Evolutionary conservation across 2,329 filamentous ascomycete genomes (phyloP).

Genomic region (Apiospora malaysiana): DNA sequence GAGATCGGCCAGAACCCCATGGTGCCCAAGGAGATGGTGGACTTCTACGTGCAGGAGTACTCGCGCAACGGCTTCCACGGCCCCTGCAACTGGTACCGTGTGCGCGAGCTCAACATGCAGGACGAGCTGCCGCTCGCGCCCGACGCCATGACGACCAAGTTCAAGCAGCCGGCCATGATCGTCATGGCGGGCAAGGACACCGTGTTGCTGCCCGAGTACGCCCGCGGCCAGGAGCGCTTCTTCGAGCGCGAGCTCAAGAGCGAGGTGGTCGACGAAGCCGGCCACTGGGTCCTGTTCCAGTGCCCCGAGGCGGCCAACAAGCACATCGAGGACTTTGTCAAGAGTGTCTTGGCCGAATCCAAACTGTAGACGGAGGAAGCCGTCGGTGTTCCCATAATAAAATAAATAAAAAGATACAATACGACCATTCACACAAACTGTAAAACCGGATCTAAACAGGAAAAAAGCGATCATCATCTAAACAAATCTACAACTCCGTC

Average conservation of each 20-base stretch:
- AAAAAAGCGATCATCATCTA: not conserved
- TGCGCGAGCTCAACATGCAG: slow-evolving; percentile 73
- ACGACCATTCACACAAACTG: not conserved
- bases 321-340: slow-evolving; percentile 65
- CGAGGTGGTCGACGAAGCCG: slow-evolving; percentile 63
- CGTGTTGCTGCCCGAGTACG: slow-evolving; percentile 76
- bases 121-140: slow-evolving; percentile 75
- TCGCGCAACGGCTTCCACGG: slow-evolving; percentile 74
- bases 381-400: not conserved
- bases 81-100: slow-evolving; percentile 89
- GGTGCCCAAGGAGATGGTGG: slow-evolving; percentile 65
- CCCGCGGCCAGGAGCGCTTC: slow-evolving; percentile 70
- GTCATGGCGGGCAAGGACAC: slow-evolving; percentile 73
- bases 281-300: slow-evolving; percentile 88
- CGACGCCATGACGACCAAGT: slow-evolving; percentile 57
- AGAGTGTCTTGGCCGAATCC: slow-evolving; percentile 10
- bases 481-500: not conserved
- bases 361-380: not conserved
- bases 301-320: slow-evolving; percentile 72
- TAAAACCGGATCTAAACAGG: not conserved
- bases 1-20: slow-evolving; percentile 60
- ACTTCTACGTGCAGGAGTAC: slow-evolving; percentile 79
- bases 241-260: slow-evolving; percentile 67
- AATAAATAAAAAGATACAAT: not conserved
- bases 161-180: slow-evolving; percentile 71